Evolutionary conservation across 2,329 filamentous ascomycete species (phyloP).

Genomic region (Elsinoe arachidis): DNA sequence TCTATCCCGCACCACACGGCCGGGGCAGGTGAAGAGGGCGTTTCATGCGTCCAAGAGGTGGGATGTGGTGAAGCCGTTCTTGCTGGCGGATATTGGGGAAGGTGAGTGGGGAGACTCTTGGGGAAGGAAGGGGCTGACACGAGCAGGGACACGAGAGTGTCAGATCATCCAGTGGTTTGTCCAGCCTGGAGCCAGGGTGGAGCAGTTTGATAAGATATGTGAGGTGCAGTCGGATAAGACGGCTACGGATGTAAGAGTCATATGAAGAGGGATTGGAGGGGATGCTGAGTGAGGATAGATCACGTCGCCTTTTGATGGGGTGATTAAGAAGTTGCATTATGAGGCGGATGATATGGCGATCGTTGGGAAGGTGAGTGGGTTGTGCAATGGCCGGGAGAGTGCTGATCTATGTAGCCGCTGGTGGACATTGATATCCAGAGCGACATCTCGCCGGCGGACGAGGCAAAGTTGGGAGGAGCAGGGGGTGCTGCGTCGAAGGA

Average conservation of each 20-base stretch:
- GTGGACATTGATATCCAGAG: conserved; percentile 91
- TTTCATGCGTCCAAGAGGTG: conserved; percentile 23
- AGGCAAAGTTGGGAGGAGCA: conserved; percentile 29
- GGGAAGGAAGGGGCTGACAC: conserved; percentile 15
- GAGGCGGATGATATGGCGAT: conserved; percentile 93
- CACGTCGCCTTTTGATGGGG: conserved; percentile 86
- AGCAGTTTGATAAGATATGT: conserved; percentile 96
- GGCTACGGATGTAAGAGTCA: conserved; percentile 44
- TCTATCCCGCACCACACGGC: background rate
- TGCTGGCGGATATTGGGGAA: conserved; percentile 80
- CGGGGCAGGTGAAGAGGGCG: conserved; percentile 12
- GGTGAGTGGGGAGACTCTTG: conserved; percentile 40
- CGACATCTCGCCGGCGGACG: conserved; percentile 57
- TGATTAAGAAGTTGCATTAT: conserved; percentile 94
- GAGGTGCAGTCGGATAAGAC: conserved; percentile 99
- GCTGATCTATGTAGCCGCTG: conserved; percentile 52
- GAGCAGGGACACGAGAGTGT: conserved; percentile 84
- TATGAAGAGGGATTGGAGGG: conserved; percentile 1
- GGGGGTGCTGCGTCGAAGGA: conserved; percentile 13
- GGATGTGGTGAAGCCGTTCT: conserved; percentile 62
- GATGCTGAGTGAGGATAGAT: conserved; percentile 50
- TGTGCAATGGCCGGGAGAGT: background rate
- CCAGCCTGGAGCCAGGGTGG: conserved; percentile 84
- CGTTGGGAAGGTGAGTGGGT: conserved; percentile 59
- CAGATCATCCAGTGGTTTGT: conserved; percentile 99